phyloP scores from a whole-genome alignment of 371 early-diverging fungal genomes.

The Syncephalastrum monosporum region DNA sequence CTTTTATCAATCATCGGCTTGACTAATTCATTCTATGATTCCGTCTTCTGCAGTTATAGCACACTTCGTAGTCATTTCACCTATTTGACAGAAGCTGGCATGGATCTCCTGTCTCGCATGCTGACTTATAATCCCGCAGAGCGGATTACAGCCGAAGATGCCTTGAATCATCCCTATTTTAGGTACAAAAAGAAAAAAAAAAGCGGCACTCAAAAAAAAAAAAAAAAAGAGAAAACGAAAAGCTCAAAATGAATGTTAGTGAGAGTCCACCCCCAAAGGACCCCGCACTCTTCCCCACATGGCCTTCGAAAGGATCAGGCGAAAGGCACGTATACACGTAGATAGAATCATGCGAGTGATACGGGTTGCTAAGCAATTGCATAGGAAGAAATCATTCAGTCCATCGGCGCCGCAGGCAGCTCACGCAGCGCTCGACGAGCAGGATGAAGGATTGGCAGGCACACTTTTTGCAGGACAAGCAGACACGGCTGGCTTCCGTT shows the following conservation, averaged over 20 bases:
- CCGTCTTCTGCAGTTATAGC: slow-evolving; percentile 25
- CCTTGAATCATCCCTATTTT: slow-evolving; percentile 85
- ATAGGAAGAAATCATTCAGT: slow-evolving; percentile 47
- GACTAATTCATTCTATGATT: neutral
- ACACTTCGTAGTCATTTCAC: slow-evolving; percentile 63
- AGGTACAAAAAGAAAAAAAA: slow-evolving; percentile 39
- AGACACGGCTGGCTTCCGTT: slow-evolving; percentile 57
- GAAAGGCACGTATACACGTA: slow-evolving; percentile 46
- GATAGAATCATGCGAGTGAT: neutral
- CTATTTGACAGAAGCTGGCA: slow-evolving; percentile 74
- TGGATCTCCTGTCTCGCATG: slow-evolving; percentile 78
- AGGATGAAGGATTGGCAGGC: slow-evolving; percentile 38
- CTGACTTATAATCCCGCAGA: slow-evolving; percentile 88
- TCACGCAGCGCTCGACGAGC: slow-evolving; percentile 53
- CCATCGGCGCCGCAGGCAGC: slow-evolving; percentile 68
- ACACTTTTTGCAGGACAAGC: slow-evolving; percentile 53
- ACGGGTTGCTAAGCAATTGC: neutral
- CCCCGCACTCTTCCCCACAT: slow-evolving; percentile 92
- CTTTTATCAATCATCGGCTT: neutral
- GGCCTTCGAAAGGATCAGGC: slow-evolving; percentile 86
- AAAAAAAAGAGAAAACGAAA: neutral
- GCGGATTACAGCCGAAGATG: slow-evolving; percentile 85
- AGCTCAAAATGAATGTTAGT: slow-evolving; percentile 25
- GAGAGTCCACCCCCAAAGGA: slow-evolving; percentile 91
- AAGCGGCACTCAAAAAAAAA: neutral